phyloP scores from a whole-genome alignment of 345 rosid species.

The Salix exigua region DNA sequence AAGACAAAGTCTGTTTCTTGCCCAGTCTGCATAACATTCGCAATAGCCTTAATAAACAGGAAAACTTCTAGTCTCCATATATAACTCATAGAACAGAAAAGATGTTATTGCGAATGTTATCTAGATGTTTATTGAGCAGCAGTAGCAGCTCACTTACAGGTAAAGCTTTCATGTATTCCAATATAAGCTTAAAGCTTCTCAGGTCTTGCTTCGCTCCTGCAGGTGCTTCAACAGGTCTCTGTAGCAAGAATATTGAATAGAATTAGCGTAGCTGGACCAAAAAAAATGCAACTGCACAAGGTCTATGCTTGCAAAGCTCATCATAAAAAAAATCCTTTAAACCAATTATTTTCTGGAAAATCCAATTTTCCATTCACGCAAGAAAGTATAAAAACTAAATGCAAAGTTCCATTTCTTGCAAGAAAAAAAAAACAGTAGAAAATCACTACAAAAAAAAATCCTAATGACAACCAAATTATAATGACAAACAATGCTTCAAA shows the following conservation, averaged over 20 bases:
- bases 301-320: neutral
- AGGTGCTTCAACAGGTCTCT: constrained; percentile 73
- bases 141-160: constrained; percentile 51
- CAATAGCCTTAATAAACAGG: neutral
- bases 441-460: neutral
- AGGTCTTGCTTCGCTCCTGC: constrained; percentile 65
- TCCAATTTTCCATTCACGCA: neutral
- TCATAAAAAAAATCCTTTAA: neutral
- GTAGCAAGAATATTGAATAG: constrained; percentile 26
- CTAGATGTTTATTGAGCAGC: neutral
- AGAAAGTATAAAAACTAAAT: too few relatives aligned
- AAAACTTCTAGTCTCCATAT: neutral
- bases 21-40: constrained; percentile 59
- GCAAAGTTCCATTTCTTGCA: neutral
- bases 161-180: constrained; percentile 87
- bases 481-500: neutral
- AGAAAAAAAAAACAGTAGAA: neutral
- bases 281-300: neutral
- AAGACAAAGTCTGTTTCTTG: constrained; percentile 92
- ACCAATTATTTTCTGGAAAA: neutral
- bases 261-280: neutral
- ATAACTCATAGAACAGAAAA: neutral
- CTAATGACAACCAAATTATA: neutral
- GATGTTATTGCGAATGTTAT: neutral
- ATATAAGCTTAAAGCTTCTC: constrained; percentile 75